phyloP scores from a whole-genome alignment of 352 stramenopile species.

The Stramenopiles sp. region DNA sequence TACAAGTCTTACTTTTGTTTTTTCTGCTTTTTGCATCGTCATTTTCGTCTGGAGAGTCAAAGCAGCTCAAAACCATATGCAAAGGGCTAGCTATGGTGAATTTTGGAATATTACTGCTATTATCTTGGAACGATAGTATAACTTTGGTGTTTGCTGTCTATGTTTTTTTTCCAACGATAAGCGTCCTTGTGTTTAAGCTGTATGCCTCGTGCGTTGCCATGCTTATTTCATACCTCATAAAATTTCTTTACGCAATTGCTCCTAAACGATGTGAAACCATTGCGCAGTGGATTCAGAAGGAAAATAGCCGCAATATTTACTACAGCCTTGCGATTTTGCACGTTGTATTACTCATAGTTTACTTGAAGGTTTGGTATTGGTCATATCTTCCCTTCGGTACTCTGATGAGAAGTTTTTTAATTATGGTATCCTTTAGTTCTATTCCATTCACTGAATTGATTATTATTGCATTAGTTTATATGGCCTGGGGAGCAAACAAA shows the following conservation, averaged over 20 bases:
- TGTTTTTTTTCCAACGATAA: neutral
- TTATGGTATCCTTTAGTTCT: neutral
- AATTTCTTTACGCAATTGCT: neutral
- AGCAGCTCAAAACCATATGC: neutral
- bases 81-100: neutral
- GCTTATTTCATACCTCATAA: neutral
- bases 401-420: neutral
- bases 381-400: neutral
- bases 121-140: neutral
- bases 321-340: neutral
- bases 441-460: neutral
- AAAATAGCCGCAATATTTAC: neutral
- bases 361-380: neutral
- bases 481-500: neutral
- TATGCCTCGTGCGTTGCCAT: neutral
- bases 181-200: neutral
- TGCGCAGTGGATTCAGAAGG: neutral
- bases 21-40: neutral
- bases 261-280: neutral
- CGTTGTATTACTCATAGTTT: neutral
- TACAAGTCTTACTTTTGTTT: too few relatives aligned
- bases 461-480: neutral
- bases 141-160: neutral
- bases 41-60: neutral
- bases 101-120: neutral